Evolutionary conservation across 164 flowering plant genomes (phyloP).

Genomic region (Chloranthus sessilifolius): DNA sequence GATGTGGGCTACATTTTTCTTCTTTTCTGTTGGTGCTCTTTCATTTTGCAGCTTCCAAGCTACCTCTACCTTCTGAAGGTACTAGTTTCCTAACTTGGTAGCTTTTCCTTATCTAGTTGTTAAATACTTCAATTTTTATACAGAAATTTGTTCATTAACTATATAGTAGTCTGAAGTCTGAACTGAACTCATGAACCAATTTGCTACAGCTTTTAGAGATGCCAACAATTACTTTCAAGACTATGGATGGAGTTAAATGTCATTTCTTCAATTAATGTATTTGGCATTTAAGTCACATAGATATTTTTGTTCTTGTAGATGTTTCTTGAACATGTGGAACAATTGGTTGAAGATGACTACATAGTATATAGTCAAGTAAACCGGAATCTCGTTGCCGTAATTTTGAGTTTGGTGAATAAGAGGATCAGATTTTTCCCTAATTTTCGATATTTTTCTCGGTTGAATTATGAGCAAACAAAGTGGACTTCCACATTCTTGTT

Average conservation of each 20-base stretch:
- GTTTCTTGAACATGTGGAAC: conserved; percentile 64
- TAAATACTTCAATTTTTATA: conserved; percentile 51
- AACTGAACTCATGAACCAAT: conserved; percentile 40
- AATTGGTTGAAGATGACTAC: conserved; percentile 37
- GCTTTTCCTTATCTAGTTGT: conserved; percentile 9
- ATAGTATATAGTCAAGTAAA: conserved; percentile 20
- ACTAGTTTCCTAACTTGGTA: conserved; percentile 19
- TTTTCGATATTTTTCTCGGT: too few relatives aligned
- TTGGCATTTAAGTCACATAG: conserved; percentile 38
- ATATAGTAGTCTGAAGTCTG: too few relatives aligned
- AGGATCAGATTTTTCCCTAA: conserved; percentile 27
- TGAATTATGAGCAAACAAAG: conserved; percentile 37
- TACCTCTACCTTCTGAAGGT: conserved; percentile 35
- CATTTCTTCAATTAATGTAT: conserved; percentile 46
- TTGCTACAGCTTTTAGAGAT: conserved; percentile 35
- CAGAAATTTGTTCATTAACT: too few relatives aligned
- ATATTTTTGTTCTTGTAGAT: conserved; percentile 50
- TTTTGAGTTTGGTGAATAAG: conserved; percentile 7
- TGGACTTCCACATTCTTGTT: conserved; percentile 8
- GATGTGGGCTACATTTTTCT: too few relatives aligned
- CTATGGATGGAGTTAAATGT: conserved; percentile 24
- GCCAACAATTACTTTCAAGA: conserved; percentile 39
- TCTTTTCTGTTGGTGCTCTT: too few relatives aligned
- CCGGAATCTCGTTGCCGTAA: conserved; percentile 5
- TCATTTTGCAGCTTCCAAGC: too few relatives aligned